Conservation (phyloP, 2,329 filamentous ascomycete genomes). For the Tolypocladium guangdongense region DNA sequence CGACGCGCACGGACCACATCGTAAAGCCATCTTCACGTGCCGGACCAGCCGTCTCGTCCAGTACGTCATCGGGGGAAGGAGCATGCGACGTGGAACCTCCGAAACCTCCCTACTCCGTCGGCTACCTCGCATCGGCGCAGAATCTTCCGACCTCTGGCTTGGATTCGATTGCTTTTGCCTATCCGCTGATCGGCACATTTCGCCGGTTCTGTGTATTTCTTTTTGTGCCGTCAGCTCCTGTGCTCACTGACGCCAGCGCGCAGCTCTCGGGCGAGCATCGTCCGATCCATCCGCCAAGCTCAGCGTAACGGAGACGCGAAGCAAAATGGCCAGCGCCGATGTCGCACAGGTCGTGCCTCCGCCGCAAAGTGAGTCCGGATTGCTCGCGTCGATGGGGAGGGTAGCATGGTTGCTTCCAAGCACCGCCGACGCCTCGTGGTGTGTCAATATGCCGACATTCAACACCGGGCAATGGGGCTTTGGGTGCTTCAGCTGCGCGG, state of each 20-base stretch:
- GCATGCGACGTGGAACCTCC: not conserved
- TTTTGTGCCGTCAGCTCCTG: not conserved
- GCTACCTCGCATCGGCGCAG: not conserved
- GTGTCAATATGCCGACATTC: not conserved
- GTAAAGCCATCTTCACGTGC: not conserved
- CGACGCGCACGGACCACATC: not conserved
- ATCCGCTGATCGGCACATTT: not conserved
- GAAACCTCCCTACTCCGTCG: not conserved
- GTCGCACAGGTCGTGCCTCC: not conserved
- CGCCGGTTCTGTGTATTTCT: not conserved
- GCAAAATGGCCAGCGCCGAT: constrained; percentile 1
- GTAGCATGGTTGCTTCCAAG: not conserved
- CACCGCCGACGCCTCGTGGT: not conserved
- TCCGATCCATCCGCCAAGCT: not conserved
- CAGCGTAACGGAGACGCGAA: not conserved
- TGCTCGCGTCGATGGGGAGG: no score
- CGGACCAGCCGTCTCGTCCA: not conserved
- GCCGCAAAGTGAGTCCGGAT: not conserved
- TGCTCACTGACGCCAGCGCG: not conserved
- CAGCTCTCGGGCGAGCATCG: not conserved
- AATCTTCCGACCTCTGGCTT: not conserved
- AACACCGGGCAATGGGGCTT: not conserved
- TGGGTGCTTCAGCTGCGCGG: not conserved
- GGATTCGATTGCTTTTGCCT: not conserved
- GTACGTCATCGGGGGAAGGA: not conserved